phyloP scores from a whole-genome alignment of 371 early-diverging fungal species.

The Chytridiales sp. region DNA sequence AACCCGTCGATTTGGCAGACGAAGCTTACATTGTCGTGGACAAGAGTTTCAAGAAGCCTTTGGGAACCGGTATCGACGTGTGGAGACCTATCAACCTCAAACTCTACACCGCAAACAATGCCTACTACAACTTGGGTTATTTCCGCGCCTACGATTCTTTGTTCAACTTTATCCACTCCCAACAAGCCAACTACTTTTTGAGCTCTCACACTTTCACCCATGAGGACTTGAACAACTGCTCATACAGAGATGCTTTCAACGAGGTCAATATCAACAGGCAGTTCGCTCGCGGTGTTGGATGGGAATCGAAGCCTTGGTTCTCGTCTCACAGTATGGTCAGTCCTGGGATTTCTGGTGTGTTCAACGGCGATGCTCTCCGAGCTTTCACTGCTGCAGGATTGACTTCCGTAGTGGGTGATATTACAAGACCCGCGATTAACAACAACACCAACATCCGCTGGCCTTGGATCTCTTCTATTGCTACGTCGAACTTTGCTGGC shows the following conservation, averaged over 20 bases:
- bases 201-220: slow-evolving; percentile 19
- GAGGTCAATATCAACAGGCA: slow-evolving; percentile 22
- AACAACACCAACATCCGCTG: slow-evolving; percentile 15
- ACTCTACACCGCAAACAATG: not conserved
- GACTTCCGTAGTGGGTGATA: slow-evolving; percentile 27
- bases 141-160: slow-evolving; percentile 1
- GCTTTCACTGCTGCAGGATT: slow-evolving; percentile 24
- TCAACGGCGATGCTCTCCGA: slow-evolving; percentile 34
- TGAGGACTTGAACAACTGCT: slow-evolving; percentile 14
- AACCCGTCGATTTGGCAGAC: not conserved
- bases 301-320: slow-evolving; percentile 1
- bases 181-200: not conserved
- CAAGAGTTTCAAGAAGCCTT: slow-evolving; percentile 5
- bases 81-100: slow-evolving; percentile 7
- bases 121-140: not conserved
- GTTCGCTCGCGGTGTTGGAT: slow-evolving; percentile 1
- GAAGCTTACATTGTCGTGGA: not conserved
- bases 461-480: slow-evolving; percentile 26
- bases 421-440: slow-evolving; percentile 23
- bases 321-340: slow-evolving; percentile 11
- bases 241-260: slow-evolving; percentile 21
- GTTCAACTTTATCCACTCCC: slow-evolving; percentile 1
- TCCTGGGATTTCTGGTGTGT: slow-evolving; percentile 24
- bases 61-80: slow-evolving; percentile 13
- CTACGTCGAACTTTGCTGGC: slow-evolving; percentile 18